These are phyloP conservation scores for Aplosporella prunicola DNA, from an alignment of 2,329 filamentous ascomycete species.

Conservation along the genomic window DNA sequence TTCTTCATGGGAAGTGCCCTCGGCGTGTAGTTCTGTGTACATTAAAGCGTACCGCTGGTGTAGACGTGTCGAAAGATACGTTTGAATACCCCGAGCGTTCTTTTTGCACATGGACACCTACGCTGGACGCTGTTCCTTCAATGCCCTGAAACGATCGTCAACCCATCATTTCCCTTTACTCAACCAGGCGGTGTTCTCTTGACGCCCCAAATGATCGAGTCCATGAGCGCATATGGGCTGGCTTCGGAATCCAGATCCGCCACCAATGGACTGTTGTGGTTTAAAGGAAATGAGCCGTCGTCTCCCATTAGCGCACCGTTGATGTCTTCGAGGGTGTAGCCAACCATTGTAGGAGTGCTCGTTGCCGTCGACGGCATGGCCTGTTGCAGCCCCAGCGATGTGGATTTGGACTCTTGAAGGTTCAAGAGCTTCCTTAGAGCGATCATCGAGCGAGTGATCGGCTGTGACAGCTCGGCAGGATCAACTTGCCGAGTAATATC, in stretches of 20 bases:
- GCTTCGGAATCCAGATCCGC: slow-evolving; percentile 30
- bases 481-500: slow-evolving; percentile 40
- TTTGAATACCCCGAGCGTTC: too few species aligned
- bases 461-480: slow-evolving; percentile 38
- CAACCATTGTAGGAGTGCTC: slow-evolving; percentile 14
- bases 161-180: too few species aligned
- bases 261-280: slow-evolving; percentile 27
- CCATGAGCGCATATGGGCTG: slow-evolving; percentile 40
- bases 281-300: slow-evolving; percentile 20
- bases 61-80: too few species aligned
- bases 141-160: too few species aligned
- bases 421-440: slow-evolving; percentile 36
- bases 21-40: too few species aligned
- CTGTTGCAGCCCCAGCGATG: background rate
- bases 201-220: slow-evolving; percentile 39
- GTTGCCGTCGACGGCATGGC: slow-evolving; percentile 5
- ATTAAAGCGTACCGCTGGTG: too few species aligned
- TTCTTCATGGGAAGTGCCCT: too few species aligned
- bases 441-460: slow-evolving; percentile 38
- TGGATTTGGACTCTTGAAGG: slow-evolving; percentile 18
- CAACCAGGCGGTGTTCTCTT: slow-evolving; percentile 9
- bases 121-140: too few species aligned
- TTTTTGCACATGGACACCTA: too few species aligned
- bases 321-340: slow-evolving; percentile 28
- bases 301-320: slow-evolving; percentile 25